Percentiles rank a stretch among this genome's conserved stretches.
Conservation (phyloP, 495 filamentous ascomycete species). For the Aspergillus wentii region DNA sequence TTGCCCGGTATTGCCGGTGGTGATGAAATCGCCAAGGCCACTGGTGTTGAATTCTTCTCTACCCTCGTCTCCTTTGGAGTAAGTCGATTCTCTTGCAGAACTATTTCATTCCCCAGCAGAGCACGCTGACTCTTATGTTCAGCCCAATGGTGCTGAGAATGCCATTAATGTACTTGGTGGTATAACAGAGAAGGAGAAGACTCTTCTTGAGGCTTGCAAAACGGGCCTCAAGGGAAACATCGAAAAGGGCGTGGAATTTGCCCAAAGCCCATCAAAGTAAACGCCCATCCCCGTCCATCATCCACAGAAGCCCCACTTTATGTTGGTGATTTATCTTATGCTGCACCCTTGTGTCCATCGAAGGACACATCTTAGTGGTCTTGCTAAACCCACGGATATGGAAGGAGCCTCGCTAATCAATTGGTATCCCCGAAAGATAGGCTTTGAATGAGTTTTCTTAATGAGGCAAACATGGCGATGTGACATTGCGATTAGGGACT, state of each 20-base stretch:
- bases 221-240: constrained; percentile 86
- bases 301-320: constrained; percentile 6
- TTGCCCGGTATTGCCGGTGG: constrained; percentile 86
- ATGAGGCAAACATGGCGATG: constrained; percentile 7
- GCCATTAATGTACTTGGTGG: constrained; percentile 69
- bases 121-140: constrained; percentile 13
- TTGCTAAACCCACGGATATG: constrained; percentile 9
- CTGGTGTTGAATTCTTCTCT: constrained; percentile 91
- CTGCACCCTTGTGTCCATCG: constrained; percentile 13
- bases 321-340: constrained; percentile 13
- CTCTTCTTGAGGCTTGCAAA: constrained; percentile 69
- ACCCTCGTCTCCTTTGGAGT: constrained; percentile 92
- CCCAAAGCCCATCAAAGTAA: constrained; percentile 75
- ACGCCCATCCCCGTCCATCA: constrained; percentile 24
- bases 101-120: neutral
- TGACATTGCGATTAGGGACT: constrained; percentile 4
- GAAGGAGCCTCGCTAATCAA: constrained; percentile 38
- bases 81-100: constrained; percentile 34
- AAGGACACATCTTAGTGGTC: constrained; percentile 11
- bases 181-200: constrained; percentile 78
- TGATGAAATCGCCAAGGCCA: constrained; percentile 72
- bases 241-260: constrained; percentile 85
- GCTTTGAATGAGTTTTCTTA: constrained; percentile 41
- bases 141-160: constrained; percentile 81
- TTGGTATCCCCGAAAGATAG: constrained; percentile 40